Percentiles rank a stretch among this genome's conserved stretches.
phyloP scores from a whole-genome alignment of 306 rosid genomes.

The Betula pendula region DNA sequence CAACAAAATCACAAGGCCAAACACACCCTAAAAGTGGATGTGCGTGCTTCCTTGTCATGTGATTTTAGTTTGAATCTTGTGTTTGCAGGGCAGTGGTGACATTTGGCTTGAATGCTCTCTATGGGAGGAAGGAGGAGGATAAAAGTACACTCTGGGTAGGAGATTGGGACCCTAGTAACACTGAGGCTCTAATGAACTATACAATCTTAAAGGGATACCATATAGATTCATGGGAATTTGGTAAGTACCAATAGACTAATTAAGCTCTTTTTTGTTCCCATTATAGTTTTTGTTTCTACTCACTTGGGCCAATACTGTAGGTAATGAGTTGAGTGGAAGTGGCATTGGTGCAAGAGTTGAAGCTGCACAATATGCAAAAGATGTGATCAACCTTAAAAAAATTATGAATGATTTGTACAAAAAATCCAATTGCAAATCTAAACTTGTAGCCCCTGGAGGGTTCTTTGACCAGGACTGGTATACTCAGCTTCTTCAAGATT shows the following conservation, averaged over 20 bases:
- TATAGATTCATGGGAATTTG: slow-evolving; percentile 94
- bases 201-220: slow-evolving; percentile 68
- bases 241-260: slow-evolving; percentile 43
- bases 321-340: slow-evolving; percentile 86
- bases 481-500: slow-evolving; percentile 62
- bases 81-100: slow-evolving; percentile 70
- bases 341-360: slow-evolving; percentile 80
- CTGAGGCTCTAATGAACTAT: slow-evolving; percentile 64
- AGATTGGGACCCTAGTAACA: slow-evolving; percentile 77
- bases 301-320: slow-evolving; percentile 46
- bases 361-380: slow-evolving; percentile 81
- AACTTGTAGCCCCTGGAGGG: slow-evolving; percentile 92
- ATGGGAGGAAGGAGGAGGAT: slow-evolving; percentile 61
- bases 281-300: too few relatives aligned
- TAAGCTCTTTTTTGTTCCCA: slow-evolving; percentile 21
- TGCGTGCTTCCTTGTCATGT: too few relatives aligned
- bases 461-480: slow-evolving; percentile 81
- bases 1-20: too few relatives aligned
- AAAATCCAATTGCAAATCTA: slow-evolving; percentile 49
- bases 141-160: slow-evolving; percentile 59
- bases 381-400: slow-evolving; percentile 61
- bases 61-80: slow-evolving; percentile 5
- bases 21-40: too few relatives aligned
- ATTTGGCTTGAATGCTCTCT: slow-evolving; percentile 89
- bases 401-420: slow-evolving; percentile 51